Percentiles rank a stretch among this genome's conserved stretches.
These are phyloP conservation scores for Isabelozyma gotoi DNA, from an alignment of 805 yeast species.

Conservation along the genomic window DNA sequence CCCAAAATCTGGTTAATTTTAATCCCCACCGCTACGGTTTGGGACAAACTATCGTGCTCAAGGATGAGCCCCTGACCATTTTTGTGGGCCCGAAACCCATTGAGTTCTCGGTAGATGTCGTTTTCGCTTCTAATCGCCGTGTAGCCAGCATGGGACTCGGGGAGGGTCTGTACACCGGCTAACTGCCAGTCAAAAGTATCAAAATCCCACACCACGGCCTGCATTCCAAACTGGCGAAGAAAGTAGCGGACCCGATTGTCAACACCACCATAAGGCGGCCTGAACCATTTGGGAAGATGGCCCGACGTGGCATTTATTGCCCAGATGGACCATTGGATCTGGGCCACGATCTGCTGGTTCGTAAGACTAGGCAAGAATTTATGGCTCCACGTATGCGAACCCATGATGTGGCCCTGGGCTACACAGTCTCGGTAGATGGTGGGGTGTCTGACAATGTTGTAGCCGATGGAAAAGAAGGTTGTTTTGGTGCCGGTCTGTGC, in stretches of 20 bases:
- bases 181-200: conserved; percentile 92
- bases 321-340: conserved; percentile 94
- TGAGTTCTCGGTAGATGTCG: conserved; percentile 57
- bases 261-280: conserved; percentile 96
- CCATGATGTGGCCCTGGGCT: conserved; percentile 72
- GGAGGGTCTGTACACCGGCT: not conserved
- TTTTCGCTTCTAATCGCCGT: conserved; percentile 46
- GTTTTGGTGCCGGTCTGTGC: conserved; percentile 38
- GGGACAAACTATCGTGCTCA: conserved; percentile 77
- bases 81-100: conserved; percentile 43
- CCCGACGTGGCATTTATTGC: conserved; percentile 94
- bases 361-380: conserved; percentile 73
- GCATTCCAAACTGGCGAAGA: conserved; percentile 81
- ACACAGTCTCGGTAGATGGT: conserved; percentile 61
- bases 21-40: conserved; percentile 69
- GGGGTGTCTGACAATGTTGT: conserved; percentile 76
- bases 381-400: conserved; percentile 93
- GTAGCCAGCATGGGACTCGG: conserved; percentile 21
- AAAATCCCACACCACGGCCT: conserved; percentile 85
- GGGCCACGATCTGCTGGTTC: conserved; percentile 84
- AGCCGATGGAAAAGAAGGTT: conserved; percentile 85
- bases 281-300: conserved; percentile 86
- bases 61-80: conserved; percentile 62
- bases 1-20: conserved; percentile 51
- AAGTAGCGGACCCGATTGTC: conserved; percentile 84